Base-by-base conservation (phyloP, 768 basidiomycete genomes). In the Kondoa subrosea region DNA sequence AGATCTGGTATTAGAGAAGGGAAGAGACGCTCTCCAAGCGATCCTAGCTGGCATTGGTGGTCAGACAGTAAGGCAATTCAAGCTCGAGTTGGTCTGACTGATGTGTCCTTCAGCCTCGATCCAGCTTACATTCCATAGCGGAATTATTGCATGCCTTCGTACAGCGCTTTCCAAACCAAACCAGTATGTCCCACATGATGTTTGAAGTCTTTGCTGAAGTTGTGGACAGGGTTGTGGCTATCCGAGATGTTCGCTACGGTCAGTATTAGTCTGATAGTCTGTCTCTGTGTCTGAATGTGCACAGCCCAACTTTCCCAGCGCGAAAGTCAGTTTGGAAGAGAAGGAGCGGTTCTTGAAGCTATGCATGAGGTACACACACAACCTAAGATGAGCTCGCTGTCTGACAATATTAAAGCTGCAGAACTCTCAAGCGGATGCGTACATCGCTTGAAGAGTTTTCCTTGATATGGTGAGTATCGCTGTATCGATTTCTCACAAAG, bases 121-220 rank as follows among this genome's bases (percentile, higher is more conserved):
- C 76, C 0, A 77, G 77, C 58, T 78, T 80, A n/a, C 74, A 76
- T 16, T 75, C 77, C 40, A 75, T 79, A 56, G 76, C 77, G 2
- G 80, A 80, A 68, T 66, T 80, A 21, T 70, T 80, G 4, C 78
- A 78, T n/a, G 75, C 74, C 4, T 66, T 77, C 14, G 73, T 78
- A 2, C 67, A 73, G 17, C 73, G 80, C 21, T 40, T 78, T 1
- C 75, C 77, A 0, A 75, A 76, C 26, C 71, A 75, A 27, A 75
- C 78, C 34, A 67, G 74, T 3, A 57, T 62, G 0, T 77, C 76
- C 73, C 50, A 79, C 21, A 8, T 50, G 21, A 50, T 8, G 40
- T 8, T 26, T 68, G 70, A 56, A 68, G 56, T 31, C 67, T 78
- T 50, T 8, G 40, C 40, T 50, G 40, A 50, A 8, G 40, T 50